phyloP scores from a whole-genome alignment of 1,284 basidiomycete genomes.

The Termitomyces sp. region DNA sequence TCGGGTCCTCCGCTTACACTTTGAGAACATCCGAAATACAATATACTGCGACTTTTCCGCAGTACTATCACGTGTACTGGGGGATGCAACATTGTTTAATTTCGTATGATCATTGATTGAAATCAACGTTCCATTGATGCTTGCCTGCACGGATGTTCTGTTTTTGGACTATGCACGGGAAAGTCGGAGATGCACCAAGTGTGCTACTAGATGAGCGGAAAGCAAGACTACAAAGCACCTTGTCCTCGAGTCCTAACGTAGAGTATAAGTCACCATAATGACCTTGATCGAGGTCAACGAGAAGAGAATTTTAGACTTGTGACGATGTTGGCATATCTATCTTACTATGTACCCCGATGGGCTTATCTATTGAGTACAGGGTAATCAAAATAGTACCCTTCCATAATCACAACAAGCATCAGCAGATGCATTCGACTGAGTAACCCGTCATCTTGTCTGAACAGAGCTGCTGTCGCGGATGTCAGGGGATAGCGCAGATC shows the following conservation, averaged over 20 bases:
- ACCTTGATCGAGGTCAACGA: neutral
- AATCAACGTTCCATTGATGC: neutral
- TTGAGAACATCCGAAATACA: no score
- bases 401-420: neutral
- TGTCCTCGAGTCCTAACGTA: neutral
- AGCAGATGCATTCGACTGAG: neutral
- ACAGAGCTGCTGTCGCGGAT: neutral
- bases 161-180: neutral
- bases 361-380: neutral
- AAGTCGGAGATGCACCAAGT: neutral
- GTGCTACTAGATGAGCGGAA: neutral
- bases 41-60: neutral
- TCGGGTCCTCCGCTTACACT: no score
- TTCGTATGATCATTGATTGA: neutral
- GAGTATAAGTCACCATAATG: neutral
- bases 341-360: no score
- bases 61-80: no score
- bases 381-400: neutral
- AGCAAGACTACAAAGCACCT: neutral
- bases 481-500: neutral
- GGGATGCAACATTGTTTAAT: neutral
- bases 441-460: neutral
- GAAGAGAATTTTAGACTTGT: neutral
- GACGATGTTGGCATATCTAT: no score
- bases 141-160: neutral